These are phyloP conservation scores for Vitis labrusca DNA, from an alignment of 164 flowering plant genomes.

Conservation along the genomic window DNA sequence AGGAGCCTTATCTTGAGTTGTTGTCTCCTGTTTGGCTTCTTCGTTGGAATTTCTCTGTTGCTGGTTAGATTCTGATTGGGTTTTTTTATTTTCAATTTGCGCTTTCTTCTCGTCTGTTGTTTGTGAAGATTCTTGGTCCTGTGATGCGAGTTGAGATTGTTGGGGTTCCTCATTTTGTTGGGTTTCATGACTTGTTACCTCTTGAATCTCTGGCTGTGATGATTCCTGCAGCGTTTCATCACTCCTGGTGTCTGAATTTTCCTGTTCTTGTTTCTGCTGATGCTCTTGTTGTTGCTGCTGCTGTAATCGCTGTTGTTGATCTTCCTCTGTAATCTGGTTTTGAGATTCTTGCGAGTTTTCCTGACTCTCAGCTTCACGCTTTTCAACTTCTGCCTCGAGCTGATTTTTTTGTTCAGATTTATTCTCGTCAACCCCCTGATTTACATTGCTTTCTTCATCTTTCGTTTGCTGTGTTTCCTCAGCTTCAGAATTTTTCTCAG, in stretches of 20 bases:
- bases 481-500: constrained; percentile 2
- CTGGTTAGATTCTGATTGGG: constrained; percentile 17
- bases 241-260: neutral
- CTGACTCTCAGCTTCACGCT: neutral
- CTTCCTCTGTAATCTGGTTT: constrained; percentile 14
- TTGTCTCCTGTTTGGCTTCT: neutral
- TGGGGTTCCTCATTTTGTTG: constrained; percentile 7
- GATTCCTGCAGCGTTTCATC: neutral
- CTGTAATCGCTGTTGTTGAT: constrained; percentile 13
- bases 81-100: constrained; percentile 1
- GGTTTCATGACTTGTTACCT: constrained; percentile 12
- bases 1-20: neutral
- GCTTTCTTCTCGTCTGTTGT: constrained; percentile 5
- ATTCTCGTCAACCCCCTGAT: neutral
- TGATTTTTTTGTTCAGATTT: neutral
- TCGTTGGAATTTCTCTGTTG: neutral
- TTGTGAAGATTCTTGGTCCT: constrained; percentile 10
- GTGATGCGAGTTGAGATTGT: neutral
- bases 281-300: constrained; percentile 11
- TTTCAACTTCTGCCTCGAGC: constrained; percentile 1
- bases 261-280: constrained; percentile 6
- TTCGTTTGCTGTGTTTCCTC: constrained; percentile 8
- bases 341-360: constrained; percentile 8
- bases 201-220: constrained; percentile 7
- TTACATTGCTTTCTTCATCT: constrained; percentile 1